phyloP scores from a whole-genome alignment of 2,329 filamentous ascomycete species.

The Amesomyces nigricolor region DNA sequence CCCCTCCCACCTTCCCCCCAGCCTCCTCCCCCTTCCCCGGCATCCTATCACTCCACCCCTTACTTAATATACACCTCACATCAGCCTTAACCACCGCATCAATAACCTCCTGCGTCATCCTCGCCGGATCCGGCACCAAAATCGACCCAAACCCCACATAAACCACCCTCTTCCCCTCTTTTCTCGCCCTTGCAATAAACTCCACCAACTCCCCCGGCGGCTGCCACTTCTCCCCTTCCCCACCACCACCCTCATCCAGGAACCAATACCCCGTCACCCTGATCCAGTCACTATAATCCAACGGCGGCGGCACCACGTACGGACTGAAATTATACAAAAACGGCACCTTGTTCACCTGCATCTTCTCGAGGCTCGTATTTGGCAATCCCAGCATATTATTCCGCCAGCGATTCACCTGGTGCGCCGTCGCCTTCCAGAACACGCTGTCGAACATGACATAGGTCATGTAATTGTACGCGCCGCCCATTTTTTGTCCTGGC shows the following conservation, averaged over 20 bases:
- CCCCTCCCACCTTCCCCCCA: constrained; percentile 42
- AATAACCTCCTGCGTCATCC: constrained; percentile 87
- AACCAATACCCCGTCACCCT: constrained; percentile 98
- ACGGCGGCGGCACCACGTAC: constrained; percentile 83
- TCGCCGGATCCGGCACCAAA: constrained; percentile 81
- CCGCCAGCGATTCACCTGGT: constrained; percentile 90
- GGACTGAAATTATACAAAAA: constrained; percentile 98
- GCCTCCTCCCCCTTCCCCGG: constrained; percentile 7
- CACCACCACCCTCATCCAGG: constrained; percentile 59
- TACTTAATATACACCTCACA: constrained; percentile 89
- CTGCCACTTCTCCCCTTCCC: constrained; percentile 49
- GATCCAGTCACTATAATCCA: constrained; percentile 98
- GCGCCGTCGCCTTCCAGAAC: constrained; percentile 90
- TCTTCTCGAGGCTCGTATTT: constrained; percentile 77
- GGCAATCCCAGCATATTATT: constrained; percentile 72
- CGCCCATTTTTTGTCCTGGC: constrained; percentile 88
- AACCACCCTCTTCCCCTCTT: constrained; percentile 82
- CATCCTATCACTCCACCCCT: constrained; percentile 88
- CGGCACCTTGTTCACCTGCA: constrained; percentile 96
- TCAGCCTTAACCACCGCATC: constrained; percentile 87
- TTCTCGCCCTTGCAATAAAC: constrained; percentile 79
- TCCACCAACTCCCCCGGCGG: constrained; percentile 69
- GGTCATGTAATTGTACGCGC: constrained; percentile 88
- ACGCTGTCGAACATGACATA: constrained; percentile 96
- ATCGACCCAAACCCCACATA: constrained; percentile 98